Conservation (phyloP, 805 yeast genomes). For the Wickerhamomyces chaumierensis region DNA sequence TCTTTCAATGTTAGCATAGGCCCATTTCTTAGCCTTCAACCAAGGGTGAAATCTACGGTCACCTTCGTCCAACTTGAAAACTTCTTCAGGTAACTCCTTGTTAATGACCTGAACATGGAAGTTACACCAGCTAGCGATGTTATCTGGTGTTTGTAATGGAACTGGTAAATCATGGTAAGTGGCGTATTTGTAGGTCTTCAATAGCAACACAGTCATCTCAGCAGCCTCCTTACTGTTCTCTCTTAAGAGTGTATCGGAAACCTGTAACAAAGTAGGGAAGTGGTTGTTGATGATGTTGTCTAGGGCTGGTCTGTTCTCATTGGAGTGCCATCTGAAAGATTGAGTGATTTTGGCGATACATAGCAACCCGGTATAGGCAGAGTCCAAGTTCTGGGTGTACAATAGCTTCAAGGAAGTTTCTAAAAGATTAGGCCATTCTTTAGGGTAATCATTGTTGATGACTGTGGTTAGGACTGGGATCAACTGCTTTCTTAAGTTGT, state of each 20-base stretch:
- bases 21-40: constrained; percentile 82
- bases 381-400: constrained; percentile 28
- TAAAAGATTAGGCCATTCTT: constrained; percentile 43
- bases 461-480: constrained; percentile 43
- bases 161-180: constrained; percentile 65
- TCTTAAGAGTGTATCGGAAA: constrained; percentile 45
- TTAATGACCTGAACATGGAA: constrained; percentile 62
- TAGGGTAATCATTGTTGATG: constrained; percentile 38
- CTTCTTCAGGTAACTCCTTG: constrained; percentile 44
- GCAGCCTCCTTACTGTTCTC: constrained; percentile 37
- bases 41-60: constrained; percentile 45
- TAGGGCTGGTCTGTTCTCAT: constrained; percentile 38
- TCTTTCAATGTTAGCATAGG: constrained; percentile 65
- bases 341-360: constrained; percentile 62
- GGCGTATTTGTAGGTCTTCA: constrained; percentile 71
- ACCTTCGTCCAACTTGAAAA: constrained; percentile 37
- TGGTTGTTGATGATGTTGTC: constrained; percentile 43
- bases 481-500: constrained; percentile 28
- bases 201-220: constrained; percentile 62
- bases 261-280: constrained; percentile 54
- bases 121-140: constrained; percentile 57
- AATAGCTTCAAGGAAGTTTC: constrained; percentile 35
- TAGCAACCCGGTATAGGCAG: constrained; percentile 54
- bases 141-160: constrained; percentile 42
- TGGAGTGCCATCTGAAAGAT: constrained; percentile 60